Percentiles rank a stretch among this genome's conserved stretches.
phyloP scores from a whole-genome alignment of 495 filamentous ascomycete species.

The Bombardia bombarda region DNA sequence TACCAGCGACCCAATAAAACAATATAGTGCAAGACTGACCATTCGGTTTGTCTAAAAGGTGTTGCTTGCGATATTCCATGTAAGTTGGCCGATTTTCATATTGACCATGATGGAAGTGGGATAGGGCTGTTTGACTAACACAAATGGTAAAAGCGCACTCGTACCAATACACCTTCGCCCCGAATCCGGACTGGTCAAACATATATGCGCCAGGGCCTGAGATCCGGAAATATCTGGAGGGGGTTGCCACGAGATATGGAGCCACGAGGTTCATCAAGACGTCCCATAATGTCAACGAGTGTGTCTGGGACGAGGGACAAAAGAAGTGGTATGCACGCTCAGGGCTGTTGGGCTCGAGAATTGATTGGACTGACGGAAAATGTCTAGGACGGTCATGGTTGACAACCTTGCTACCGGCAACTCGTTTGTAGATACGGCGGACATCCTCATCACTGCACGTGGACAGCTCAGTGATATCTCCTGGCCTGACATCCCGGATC shows the following conservation, averaged over 20 bases:
- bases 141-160: constrained; percentile 34
- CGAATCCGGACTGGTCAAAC: constrained; percentile 54
- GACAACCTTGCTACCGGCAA: constrained; percentile 25
- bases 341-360: not conserved
- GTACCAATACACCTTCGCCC: constrained; percentile 62
- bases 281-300: constrained; percentile 27
- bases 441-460: constrained; percentile 58
- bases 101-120: not conserved
- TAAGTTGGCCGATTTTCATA: constrained; percentile 7
- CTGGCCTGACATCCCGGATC: constrained; percentile 51
- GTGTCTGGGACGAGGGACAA: constrained; percentile 45
- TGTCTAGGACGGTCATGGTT: constrained; percentile 19
- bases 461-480: constrained; percentile 55
- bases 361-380: constrained; percentile 7
- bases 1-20: not conserved
- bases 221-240: constrained; percentile 51
- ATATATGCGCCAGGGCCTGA: constrained; percentile 59
- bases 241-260: constrained; percentile 51
- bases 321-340: constrained; percentile 44
- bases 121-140: not conserved
- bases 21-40: not conserved
- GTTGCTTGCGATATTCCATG: constrained; percentile 38
- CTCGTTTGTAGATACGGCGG: constrained; percentile 29
- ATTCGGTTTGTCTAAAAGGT: constrained; percentile 10
- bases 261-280: constrained; percentile 41